Conservation (phyloP, 208 protist species). For the Leptomonas seymouri region DNA sequence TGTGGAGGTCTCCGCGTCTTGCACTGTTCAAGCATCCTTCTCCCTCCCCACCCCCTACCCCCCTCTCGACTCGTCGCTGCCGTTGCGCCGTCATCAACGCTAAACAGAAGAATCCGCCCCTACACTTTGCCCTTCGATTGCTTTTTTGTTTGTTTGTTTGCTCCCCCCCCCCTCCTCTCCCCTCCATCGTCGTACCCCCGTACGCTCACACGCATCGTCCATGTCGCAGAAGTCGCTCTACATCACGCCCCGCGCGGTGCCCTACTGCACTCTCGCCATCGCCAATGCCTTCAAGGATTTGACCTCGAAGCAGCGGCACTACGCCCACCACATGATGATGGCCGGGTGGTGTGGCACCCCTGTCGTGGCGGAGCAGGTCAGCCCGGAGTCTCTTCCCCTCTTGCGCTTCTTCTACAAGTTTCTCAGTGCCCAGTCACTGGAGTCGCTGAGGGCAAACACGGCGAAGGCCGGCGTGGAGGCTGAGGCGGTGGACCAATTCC, state of each 20-base stretch:
- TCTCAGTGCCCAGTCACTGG: conserved; percentile 36
- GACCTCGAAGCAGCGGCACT: conserved; percentile 70
- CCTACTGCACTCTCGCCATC: conserved; percentile 65
- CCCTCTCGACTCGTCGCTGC: no score
- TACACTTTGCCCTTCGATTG: no score
- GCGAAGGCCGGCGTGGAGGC: conserved; percentile 30
- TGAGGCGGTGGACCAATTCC: conserved; percentile 60
- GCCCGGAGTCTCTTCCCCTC: conserved; percentile 64
- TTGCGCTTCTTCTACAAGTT: conserved; percentile 52
- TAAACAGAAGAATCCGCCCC: no score
- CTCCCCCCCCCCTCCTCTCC: not conserved
- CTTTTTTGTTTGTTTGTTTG: not conserved
- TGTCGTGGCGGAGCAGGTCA: conserved; percentile 59
- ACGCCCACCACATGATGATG: conserved; percentile 82
- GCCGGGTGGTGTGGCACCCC: conserved; percentile 57
- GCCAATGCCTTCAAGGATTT: conserved; percentile 75
- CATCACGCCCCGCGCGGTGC: conserved; percentile 64
- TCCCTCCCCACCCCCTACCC: no score
- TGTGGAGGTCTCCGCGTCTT: no score
- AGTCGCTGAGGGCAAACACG: conserved; percentile 21
- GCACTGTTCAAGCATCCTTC: no score
- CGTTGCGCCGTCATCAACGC: no score
- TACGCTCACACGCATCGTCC: no score
- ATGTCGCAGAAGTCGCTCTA: conserved; percentile 34
- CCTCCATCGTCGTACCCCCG: conserved; percentile 4